Evolutionary conservation across 208 protist genomes (phyloP), one percentile per base, ranked within the genome.

Genomic region (Trypanosoma grayi): DNA sequence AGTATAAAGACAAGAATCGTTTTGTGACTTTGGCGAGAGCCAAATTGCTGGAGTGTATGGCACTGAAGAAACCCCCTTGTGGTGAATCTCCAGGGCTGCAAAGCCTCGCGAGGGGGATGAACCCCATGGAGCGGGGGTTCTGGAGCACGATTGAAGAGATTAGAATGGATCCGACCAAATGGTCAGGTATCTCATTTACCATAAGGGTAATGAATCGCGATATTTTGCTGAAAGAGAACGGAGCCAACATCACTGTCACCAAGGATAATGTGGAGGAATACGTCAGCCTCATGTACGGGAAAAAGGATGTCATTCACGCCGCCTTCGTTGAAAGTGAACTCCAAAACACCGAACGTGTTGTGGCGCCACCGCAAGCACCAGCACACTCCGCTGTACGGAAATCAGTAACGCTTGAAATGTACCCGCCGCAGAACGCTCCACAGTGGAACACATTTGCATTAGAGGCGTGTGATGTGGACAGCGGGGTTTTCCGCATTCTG

Each of bases 361-460:
- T 41, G 8, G 9, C 28, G 10, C 27, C 18, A 30, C 24, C 8
- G 25, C 31, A 41, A 16, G 0, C 18, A 36, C 20, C 16, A 43
- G 20, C 31, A 43, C 24, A 50, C 22, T 27, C 57, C 18, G 6
- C 10, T 63, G 28, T 14, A 41, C 24, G 16, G n/a, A 10, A 39
- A 18, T 18, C 2, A 22, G 11, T 45, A 24, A 54, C 46, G 20
- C 33, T 63, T 20, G 7, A 43, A n/a, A 9, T n/a, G 24, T 45
- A 63, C 30, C 57, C 57, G 27, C 57, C 57, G 44, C 31, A 52
- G 33, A 54, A 63, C 33, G 37, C 57, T 24, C 44, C 18, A n/a
- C n/a, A 31, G 28, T 71, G 65, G 65, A 71, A 71, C 43, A 57
- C 18, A 14, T 71, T 71, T 36, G 44, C 33, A 8, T 28, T 71